Base-by-base conservation (phyloP, 2,329 filamentous ascomycete genomes). In the Colletotrichum sidae region DNA sequence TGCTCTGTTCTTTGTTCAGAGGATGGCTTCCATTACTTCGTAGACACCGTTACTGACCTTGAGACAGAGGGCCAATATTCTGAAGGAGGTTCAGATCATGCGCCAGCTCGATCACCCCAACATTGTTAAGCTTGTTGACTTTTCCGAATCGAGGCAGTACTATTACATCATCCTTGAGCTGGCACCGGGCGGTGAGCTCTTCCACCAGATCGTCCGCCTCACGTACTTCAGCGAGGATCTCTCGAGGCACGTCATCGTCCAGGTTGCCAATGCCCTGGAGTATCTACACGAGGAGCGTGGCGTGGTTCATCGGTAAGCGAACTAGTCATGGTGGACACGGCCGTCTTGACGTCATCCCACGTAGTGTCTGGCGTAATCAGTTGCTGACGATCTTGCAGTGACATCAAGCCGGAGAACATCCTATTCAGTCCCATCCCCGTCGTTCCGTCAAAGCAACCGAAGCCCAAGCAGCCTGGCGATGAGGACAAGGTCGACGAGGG, bases 81-180 rank as follows among this genome's bases (percentile, higher is more conserved):
- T 99, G 67, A 99, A 99, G 81, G 96, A 99, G 79, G 96, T 99
- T 12, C 93, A 97, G 74, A 99, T 99, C 72, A 99, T 99, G 95
- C 93, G 94, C 69, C 92, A 96, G 74, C 85, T 99, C 52, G 94
- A 98, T 70, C 96, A 99, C 72, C 94, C 95, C 68, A 98, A 98
- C 76, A 96, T 99, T 67, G 89, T 97, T 78, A 95, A 93, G 76
- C 88, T 99, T 63, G 86, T 98, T 73, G 93, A 97, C 73, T 98
- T 98, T 75, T 92, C 92, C 69, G 96, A 99, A 79, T 96, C 94
- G 1, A 87, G 88, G 64, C 94, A 98, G 77, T 97, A 97, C 77
- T 98, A 98, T 80, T 99, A 96, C 81, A 97, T 99, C 71, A 90
- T 99, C 47, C 88, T 99, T 45, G 96, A 99, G 79, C 86, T 98